These are phyloP conservation scores for Coemansia aciculifera DNA, from an alignment of 192 early-diverging fungal species.

Conservation along the genomic window DNA sequence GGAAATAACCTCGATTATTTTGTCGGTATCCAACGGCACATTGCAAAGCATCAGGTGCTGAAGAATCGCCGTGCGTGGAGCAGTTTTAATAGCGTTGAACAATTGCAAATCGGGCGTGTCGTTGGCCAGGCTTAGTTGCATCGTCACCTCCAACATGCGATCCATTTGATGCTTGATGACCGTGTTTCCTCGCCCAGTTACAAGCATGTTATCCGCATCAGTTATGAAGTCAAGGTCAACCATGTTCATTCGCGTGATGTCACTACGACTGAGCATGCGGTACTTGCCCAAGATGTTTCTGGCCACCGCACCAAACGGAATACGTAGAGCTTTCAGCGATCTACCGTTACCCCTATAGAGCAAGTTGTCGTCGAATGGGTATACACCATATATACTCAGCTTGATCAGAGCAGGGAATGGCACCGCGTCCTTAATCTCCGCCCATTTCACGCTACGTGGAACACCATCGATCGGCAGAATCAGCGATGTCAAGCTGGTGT, in stretches of 20 bases:
- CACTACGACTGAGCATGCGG: background rate
- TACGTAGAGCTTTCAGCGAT: background rate
- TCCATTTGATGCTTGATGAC: background rate
- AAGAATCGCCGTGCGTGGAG: background rate
- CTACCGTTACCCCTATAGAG: slow-evolving; percentile 1
- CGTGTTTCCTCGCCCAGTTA: background rate
- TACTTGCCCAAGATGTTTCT: background rate
- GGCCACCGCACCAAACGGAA: background rate
- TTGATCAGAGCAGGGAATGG: background rate
- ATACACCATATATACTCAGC: background rate
- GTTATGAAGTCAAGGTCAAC: background rate
- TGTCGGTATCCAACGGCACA: background rate
- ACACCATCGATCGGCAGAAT: no score
- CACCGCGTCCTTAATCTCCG: background rate
- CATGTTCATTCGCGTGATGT: background rate
- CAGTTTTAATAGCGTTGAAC: background rate
- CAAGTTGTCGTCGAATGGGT: background rate
- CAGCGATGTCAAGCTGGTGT: background rate
- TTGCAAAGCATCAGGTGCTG: background rate
- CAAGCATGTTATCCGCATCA: background rate
- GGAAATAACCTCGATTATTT: background rate
- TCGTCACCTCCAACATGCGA: background rate
- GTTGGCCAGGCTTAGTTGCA: background rate
- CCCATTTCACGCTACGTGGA: background rate
- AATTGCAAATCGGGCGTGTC: background rate